Percentiles rank a stretch among this genome's conserved stretches.
phyloP scores from a whole-genome alignment of 805 yeast species.

The Saccharomyces jurei region DNA sequence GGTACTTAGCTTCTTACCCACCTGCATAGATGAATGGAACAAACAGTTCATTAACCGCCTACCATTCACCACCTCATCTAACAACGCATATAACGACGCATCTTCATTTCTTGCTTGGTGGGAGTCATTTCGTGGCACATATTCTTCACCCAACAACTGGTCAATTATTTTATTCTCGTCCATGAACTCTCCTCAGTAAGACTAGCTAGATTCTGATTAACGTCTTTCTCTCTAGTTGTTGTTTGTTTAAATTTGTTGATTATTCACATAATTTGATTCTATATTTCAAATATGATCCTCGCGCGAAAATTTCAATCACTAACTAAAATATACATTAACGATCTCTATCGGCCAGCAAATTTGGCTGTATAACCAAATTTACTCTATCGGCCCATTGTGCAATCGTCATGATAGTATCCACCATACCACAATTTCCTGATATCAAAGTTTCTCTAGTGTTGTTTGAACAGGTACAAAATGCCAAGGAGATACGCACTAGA shows the following conservation, averaged over 20 bases:
- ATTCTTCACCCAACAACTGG: not conserved
- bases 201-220: not conserved
- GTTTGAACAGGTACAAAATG: slow-evolving; percentile 40
- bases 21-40: slow-evolving; percentile 5
- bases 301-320: not conserved
- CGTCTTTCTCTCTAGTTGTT: not conserved
- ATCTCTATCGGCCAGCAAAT: not conserved
- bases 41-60: slow-evolving; percentile 21
- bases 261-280: not conserved
- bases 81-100: slow-evolving; percentile 14
- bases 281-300: not conserved
- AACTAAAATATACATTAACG: not conserved
- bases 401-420: slow-evolving; percentile 5
- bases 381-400: not conserved
- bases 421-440: slow-evolving; percentile 43
- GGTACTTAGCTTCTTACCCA: not conserved
- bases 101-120: slow-evolving; percentile 3
- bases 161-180: not conserved
- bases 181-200: not conserved
- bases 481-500: slow-evolving; percentile 35
- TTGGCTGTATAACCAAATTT: not conserved
- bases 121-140: not conserved
- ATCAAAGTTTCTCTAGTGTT: slow-evolving; percentile 34
- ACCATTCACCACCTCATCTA: slow-evolving; percentile 19
- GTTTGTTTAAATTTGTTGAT: not conserved